Evolutionary conservation across 2,329 filamentous ascomycete genomes (phyloP), one percentile per base, ranked within the genome.

Genomic region (Fusarium clavum): DNA sequence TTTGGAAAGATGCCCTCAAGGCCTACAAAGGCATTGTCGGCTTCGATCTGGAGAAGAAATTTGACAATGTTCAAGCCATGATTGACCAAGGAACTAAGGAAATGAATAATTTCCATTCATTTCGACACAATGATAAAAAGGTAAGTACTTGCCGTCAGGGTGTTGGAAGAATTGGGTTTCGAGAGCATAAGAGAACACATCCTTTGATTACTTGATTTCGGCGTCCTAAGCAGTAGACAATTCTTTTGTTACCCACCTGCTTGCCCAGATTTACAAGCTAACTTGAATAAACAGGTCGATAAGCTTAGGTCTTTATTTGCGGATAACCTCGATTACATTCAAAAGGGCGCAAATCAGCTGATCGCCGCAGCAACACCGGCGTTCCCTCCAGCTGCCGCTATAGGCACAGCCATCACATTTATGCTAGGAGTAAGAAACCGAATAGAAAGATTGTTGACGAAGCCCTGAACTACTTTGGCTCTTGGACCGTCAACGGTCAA

Each of bases 1-100:
- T 77, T 1, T 80, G 78, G 77, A 78, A 78, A 2, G 73, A 78
- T 16, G 77, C 78, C 0, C 69, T 80, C n/a, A 75, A 76, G 48
- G 54, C 57, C 29, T 80, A 79, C 61, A 74, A 77, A 32, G 75
- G 78, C 27, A 76, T 79, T 18, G 74, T 78, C 3, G 78, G 78
- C 0, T 77, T 78, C 40, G 76, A 77, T 40, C 69, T 80, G 3
- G 59, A 78, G 20, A 71, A 58, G 40, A 76, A 78, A 32, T 78
- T 76, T 29, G 68, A 73, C 27, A 77, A 71, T 45, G 67, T 75
- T 4, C 49, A 76, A 34, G 69, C 53, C 1, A 76, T 79, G 75
- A 61, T 73, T 9, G 72, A 75, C 10, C 72, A 57, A 6, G 76
- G 73, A 22, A 75, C 70, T 2, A 61, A 73, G 1, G 70, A 79